Evolutionary conservation across 352 stramenopile genomes (phyloP).

Genomic region (Blastocystis sp.): DNA sequence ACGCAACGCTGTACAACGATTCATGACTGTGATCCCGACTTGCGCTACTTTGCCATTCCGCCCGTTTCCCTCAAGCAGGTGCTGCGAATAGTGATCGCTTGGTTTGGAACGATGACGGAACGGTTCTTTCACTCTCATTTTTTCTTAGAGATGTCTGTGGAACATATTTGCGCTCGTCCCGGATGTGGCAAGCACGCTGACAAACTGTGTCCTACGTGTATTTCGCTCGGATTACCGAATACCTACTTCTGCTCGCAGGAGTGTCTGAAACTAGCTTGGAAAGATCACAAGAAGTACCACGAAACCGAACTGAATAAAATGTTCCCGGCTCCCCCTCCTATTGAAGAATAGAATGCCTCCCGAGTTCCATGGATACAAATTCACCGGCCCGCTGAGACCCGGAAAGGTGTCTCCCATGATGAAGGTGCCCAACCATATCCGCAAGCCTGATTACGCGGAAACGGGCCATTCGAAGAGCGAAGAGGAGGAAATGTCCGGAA

Average conservation of each 20-base stretch:
- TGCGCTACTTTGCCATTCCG: too few relatives aligned
- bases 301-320: slow-evolving; percentile 86
- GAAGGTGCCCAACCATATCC: slow-evolving; percentile 9
- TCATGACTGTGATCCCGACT: too few relatives aligned
- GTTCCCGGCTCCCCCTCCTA: neutral
- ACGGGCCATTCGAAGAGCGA: slow-evolving; percentile 71
- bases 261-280: slow-evolving; percentile 93
- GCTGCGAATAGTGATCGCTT: too few relatives aligned
- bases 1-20: too few relatives aligned
- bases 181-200: slow-evolving; percentile 80
- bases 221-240: slow-evolving; percentile 82
- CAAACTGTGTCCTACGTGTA: slow-evolving; percentile 85
- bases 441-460: slow-evolving; percentile 73
- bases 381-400: slow-evolving; percentile 81
- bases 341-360: slow-evolving; percentile 66
- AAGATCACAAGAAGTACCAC: slow-evolving; percentile 90
- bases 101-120: too few relatives aligned
- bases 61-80: too few relatives aligned
- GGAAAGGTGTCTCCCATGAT: slow-evolving; percentile 78
- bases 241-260: slow-evolving; percentile 75
- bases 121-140: slow-evolving; percentile 18
- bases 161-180: slow-evolving; percentile 39
- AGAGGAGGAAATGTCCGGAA: slow-evolving; percentile 74
- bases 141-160: slow-evolving; percentile 26
- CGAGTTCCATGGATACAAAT: slow-evolving; percentile 74